Evolutionary conservation across 1,139 yeast genomes (phyloP), one percentile per base, ranked within the genome.

Genomic region (Sugiyamaella neomexicana): DNA sequence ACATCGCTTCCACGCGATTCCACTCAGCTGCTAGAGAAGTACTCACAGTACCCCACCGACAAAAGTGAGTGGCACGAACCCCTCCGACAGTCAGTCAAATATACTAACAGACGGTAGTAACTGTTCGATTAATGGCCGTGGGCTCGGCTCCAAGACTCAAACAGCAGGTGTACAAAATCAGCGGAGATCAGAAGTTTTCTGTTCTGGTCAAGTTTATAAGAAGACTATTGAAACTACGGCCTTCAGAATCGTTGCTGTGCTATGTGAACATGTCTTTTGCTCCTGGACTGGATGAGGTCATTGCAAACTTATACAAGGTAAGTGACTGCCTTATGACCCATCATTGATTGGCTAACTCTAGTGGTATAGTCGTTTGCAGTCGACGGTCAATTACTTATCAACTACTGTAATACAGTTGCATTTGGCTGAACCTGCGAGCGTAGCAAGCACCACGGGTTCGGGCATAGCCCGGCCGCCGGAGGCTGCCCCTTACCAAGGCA

Each of bases 251-350:
- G 29, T 56, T 74, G 40, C 72, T 73, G 55, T 71, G 75, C 57
- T 73, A 74, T 55, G 62, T 73, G 31, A 72, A 72, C 53, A 62
- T 71, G 20, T 61, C 73, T 10, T 74, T 74, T 62, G 67, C 77
- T n/a, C 77, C 78, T 2, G 64, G 72, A 2, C 63, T 72, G 37
- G 77, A 74, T 56, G 70, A 69, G 41, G 59, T 62, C 10, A 56
- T 73, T 16, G 72, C 65, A 9, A 65, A 68, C 50, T 55, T 74
- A 45, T 62, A 59, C 51, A 58, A 60, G 54, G 65, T 61, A 56
- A n/a, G 57, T 32, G 37, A 13, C 13, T 32, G 37, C 37, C n/a
- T 10, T n/a, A n/a, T n/a, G n/a, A n/a, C n/a, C n/a, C n/a, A n/a
- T n/a, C n/a, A n/a, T n/a, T n/a, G n/a, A n/a, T n/a, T n/a, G n/a